These are phyloP conservation scores for Stachybotrys elegans DNA, from an alignment of 2,329 filamentous ascomycete genomes.

Conservation along the genomic window DNA sequence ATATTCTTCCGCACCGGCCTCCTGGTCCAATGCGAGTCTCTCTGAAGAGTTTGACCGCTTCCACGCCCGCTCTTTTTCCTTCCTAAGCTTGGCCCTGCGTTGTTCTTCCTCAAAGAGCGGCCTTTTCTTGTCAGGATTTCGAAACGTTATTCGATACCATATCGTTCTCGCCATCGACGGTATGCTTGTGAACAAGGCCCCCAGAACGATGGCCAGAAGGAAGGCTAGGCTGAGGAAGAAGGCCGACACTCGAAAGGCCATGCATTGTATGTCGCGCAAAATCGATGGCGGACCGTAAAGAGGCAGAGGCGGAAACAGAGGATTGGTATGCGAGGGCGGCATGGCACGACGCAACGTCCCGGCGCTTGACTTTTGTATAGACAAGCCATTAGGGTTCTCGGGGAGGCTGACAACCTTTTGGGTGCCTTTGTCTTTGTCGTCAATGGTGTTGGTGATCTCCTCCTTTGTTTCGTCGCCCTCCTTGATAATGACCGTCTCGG, in stretches of 20 bases:
- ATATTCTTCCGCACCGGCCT: conserved; percentile 50
- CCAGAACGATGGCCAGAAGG: conserved; percentile 68
- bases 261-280: conserved; percentile 60
- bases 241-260: conserved; percentile 60
- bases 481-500: conserved; percentile 19
- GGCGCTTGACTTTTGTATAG: conserved; percentile 38
- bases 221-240: conserved; percentile 76
- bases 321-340: conserved; percentile 67
- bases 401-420: conserved; percentile 19
- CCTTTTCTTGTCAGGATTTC: conserved; percentile 53
- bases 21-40: conserved; percentile 33
- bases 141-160: conserved; percentile 50
- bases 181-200: conserved; percentile 65
- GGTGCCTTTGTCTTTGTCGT: conserved; percentile 19
- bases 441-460: conserved; percentile 25
- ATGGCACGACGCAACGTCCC: conserved; percentile 41
- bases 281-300: conserved; percentile 71
- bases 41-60: conserved; percentile 34
- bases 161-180: conserved; percentile 43
- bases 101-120: conserved; percentile 72
- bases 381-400: conserved; percentile 24
- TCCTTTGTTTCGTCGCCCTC: conserved; percentile 19
- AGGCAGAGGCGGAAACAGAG: conserved; percentile 79
- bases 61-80: conserved; percentile 60
- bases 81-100: conserved; percentile 50